Base-by-base conservation (phyloP, 1,284 basidiomycete genomes). In the Boletus mariae region DNA sequence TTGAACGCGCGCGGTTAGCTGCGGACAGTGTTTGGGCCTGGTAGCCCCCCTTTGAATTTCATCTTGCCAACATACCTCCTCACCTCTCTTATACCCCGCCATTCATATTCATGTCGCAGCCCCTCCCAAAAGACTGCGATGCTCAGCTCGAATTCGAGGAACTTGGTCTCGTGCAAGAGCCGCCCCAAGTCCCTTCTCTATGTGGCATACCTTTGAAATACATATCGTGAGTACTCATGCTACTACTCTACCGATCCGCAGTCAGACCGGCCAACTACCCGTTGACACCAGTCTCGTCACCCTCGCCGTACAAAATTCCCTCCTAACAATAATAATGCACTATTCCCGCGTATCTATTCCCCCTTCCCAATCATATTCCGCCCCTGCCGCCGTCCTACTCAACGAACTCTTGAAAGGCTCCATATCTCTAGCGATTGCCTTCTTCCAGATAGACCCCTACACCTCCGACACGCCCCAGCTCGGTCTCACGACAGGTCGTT, bases 381-480 rank as follows among this genome's bases (percentile, higher is more conserved):
- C 94, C 29, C 92, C 92, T 13, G 85, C 92, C 7, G 94, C 94
- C 41, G 95, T 98, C 17, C 81, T 98, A 29, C 80, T 96, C 71
- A 94, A 91, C 71, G 94, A 98, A 73, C 80, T 98, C 31, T 78
- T 97, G 60, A 98, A 98, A 73, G 91, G 92, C 54, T 73, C 80
- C 40, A 93, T 98, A 62, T 97, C 94, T 17, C 76, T 94, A 52
- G 65, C 53, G 34, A 77, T 82, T 54, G 80, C 80, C 38, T 80
- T 78, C 61, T 58, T 64, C 13, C 76, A 75, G 47, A 69, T 77
- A 54, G 77, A 80, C 45, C 55, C 60, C 17, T 63, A 64, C 55
- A 55, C 51, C 31, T 66, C 70, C 1, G 70, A 68, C 55, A 55
- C 66, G 1, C 59, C 59, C 40, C 65, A 64, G 53, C 60, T 58